phyloP scores from a whole-genome alignment of 305 asterid species.

The Solanum hybrid region DNA sequence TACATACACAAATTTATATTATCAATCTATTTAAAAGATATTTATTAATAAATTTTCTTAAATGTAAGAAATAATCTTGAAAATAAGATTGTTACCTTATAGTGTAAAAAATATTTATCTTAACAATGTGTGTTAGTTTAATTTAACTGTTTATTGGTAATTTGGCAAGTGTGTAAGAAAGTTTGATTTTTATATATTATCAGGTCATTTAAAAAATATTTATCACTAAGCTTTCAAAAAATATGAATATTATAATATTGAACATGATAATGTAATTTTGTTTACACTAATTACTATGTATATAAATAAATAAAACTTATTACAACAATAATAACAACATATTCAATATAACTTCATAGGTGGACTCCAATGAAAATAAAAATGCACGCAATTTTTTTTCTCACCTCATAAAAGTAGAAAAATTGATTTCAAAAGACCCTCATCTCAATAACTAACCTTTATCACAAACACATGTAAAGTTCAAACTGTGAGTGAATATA shows the following conservation, averaged over 20 bases:
- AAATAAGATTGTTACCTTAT: not conserved
- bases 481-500: no score
- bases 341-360: no score
- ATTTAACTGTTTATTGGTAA: not conserved
- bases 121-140: not conserved
- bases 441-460: no score
- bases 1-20: not conserved
- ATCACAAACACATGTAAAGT: no score
- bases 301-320: no score
- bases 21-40: not conserved
- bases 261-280: not conserved
- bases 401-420: not conserved
- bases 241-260: not conserved
- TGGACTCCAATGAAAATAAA: not conserved
- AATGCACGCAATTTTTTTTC: no score
- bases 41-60: no score
- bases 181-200: not conserved
- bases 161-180: not conserved
- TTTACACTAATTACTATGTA: no score
- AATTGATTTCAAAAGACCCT: no score
- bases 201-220: no score
- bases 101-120: not conserved
- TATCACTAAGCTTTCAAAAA: no score
- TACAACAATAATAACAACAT: not conserved
- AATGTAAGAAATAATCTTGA: not conserved